Percentiles rank a stretch among this genome's conserved stretches.
Evolutionary conservation across 2,329 filamentous ascomycete species (phyloP).

Genomic region (Arachnopeziza araneosa): DNA sequence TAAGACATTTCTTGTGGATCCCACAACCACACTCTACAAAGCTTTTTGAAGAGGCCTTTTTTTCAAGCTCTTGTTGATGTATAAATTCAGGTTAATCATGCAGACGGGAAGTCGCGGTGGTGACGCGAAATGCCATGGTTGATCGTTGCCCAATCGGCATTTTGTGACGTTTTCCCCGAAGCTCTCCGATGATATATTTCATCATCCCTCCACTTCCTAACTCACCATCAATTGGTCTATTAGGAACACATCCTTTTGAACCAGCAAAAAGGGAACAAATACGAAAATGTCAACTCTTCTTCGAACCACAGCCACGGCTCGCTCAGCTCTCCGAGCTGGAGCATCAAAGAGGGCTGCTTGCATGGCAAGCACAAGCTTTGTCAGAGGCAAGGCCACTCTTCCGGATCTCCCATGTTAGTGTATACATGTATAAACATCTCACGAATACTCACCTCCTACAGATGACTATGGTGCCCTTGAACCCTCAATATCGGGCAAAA

Average conservation of each 20-base stretch:
- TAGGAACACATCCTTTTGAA: background rate
- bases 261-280: slow-evolving; percentile 9
- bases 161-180: background rate
- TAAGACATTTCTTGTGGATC: slow-evolving; percentile 54
- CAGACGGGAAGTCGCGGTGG: slow-evolving; percentile 1
- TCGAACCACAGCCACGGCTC: slow-evolving; percentile 60
- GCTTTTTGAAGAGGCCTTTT: background rate
- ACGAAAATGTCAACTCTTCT: slow-evolving; percentile 68
- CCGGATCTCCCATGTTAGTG: slow-evolving; percentile 74
- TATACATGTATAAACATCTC: background rate
- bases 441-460: slow-evolving; percentile 33
- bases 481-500: slow-evolving; percentile 74
- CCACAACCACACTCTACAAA: background rate
- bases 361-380: slow-evolving; percentile 68
- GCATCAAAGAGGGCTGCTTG: slow-evolving; percentile 58
- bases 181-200: slow-evolving; percentile 3
- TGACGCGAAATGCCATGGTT: background rate
- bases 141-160: background rate
- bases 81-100: background rate
- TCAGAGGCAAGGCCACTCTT: slow-evolving; percentile 84
- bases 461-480: slow-evolving; percentile 97
- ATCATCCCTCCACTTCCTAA: background rate
- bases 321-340: slow-evolving; percentile 65
- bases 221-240: background rate
- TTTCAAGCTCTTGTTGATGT: background rate